Conservation (phyloP, 2,329 filamentous ascomycete genomes). For the Aulographum hederae region DNA sequence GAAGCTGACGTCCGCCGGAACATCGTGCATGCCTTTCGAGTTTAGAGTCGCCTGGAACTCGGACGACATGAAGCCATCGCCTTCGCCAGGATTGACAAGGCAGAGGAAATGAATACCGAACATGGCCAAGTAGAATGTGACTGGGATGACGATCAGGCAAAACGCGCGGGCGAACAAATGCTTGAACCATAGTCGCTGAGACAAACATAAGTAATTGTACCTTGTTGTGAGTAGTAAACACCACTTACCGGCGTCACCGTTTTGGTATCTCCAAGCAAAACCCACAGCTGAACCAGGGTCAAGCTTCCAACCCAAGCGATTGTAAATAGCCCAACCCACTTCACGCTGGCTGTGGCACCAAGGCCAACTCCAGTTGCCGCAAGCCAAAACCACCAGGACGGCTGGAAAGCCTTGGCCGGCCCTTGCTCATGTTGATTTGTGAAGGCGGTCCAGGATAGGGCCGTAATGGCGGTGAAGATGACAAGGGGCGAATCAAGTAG, state of each 20-base stretch:
- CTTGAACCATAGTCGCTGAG: conserved; percentile 66
- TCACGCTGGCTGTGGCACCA: conserved; percentile 84
- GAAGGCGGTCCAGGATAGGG: conserved; percentile 78
- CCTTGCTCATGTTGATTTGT: conserved; percentile 94
- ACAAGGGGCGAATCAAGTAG: conserved; percentile 90
- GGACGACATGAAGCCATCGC: conserved; percentile 98
- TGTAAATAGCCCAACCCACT: conserved; percentile 98
- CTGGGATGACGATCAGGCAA: conserved; percentile 76
- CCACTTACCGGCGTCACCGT: conserved; percentile 56
- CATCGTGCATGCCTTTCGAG: conserved; percentile 89
- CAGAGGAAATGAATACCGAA: conserved; percentile 93
- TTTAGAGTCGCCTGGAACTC: conserved; percentile 97
- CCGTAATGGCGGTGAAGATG: conserved; percentile 82
- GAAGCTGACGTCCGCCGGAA: conserved; percentile 77
- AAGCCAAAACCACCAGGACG: conserved; percentile 98
- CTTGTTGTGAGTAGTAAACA: not conserved
- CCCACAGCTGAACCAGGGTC: conserved; percentile 85
- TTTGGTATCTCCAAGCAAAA: conserved; percentile 74
- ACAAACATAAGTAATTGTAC: conserved; percentile 6
- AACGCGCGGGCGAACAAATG: conserved; percentile 83
- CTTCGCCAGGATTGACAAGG: conserved; percentile 85
- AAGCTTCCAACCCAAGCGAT: conserved; percentile 93
- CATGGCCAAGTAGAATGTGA: conserved; percentile 88
- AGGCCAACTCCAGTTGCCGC: conserved; percentile 69
- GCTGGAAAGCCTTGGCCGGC: conserved; percentile 68